These are phyloP conservation scores for Arthromyces matolae DNA, from an alignment of 768 basidiomycete species.

Conservation along the genomic window DNA sequence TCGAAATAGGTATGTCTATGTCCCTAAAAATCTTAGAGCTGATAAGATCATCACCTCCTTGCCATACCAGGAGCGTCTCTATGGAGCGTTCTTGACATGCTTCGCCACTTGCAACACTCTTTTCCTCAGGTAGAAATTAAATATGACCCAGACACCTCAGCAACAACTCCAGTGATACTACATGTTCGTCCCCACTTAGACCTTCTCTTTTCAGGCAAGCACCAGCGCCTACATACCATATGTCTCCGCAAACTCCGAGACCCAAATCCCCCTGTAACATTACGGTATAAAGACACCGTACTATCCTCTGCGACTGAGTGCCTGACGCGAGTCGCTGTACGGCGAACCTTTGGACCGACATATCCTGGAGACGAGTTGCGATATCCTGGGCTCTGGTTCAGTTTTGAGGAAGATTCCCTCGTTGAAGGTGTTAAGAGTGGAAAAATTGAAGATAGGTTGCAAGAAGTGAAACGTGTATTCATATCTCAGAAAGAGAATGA, in stretches of 20 bases:
- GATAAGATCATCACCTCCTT: background rate
- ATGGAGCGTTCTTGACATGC: slow-evolving; percentile 70
- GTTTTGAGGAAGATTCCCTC: slow-evolving; percentile 72
- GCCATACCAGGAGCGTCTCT: slow-evolving; percentile 59
- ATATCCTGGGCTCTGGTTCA: slow-evolving; percentile 83
- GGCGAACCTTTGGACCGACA: slow-evolving; percentile 76
- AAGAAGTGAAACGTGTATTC: slow-evolving; percentile 74
- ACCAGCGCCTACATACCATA: slow-evolving; percentile 79
- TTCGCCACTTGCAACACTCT: slow-evolving; percentile 60
- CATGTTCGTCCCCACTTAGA: slow-evolving; percentile 81
- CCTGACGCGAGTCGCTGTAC: slow-evolving; percentile 62
- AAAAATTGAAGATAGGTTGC: slow-evolving; percentile 58
- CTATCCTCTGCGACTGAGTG: slow-evolving; percentile 61
- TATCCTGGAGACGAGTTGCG: slow-evolving; percentile 72
- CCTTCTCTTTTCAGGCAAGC: slow-evolving; percentile 76
- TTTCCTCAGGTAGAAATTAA: slow-evolving; percentile 85
- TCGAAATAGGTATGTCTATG: slow-evolving; percentile 58
- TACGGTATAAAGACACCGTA: slow-evolving; percentile 63
- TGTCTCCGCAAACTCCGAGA: slow-evolving; percentile 66
- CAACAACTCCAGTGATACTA: slow-evolving; percentile 69
- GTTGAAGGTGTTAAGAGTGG: slow-evolving; percentile 51
- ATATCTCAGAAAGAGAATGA: slow-evolving; percentile 65
- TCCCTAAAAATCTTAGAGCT: background rate
- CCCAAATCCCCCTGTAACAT: slow-evolving; percentile 59
- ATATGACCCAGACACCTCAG: slow-evolving; percentile 69